These are phyloP conservation scores for Xerocomellus dryophilus DNA, from an alignment of 768 basidiomycete species.

Conservation along the genomic window DNA sequence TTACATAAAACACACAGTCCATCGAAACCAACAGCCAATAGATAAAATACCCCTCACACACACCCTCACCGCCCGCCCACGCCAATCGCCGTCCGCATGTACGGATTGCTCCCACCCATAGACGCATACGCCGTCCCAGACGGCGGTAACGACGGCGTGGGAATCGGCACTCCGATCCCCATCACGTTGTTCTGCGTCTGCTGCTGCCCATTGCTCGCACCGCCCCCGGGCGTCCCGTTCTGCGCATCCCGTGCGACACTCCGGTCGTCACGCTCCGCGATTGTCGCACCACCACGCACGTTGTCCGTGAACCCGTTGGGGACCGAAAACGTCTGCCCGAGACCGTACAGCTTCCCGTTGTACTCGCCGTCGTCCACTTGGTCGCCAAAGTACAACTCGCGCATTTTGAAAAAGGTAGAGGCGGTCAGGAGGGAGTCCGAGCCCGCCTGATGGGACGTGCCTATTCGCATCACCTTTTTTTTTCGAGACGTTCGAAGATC, in stretches of 20 bases:
- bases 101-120: constrained; percentile 58
- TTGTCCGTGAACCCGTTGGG: constrained; percentile 66
- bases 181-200: constrained; percentile 43
- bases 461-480: constrained; percentile 78
- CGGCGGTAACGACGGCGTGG: constrained; percentile 42
- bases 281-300: constrained; percentile 70
- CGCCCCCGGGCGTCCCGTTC: constrained; percentile 52
- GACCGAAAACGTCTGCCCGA: constrained; percentile 73
- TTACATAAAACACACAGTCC: constrained; percentile 33
- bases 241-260: constrained; percentile 45
- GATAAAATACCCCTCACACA: constrained; percentile 17
- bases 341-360: constrained; percentile 79
- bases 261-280: constrained; percentile 77
- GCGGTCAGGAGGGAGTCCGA: constrained; percentile 95
- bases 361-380: constrained; percentile 81
- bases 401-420: constrained; percentile 94
- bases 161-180: constrained; percentile 44
- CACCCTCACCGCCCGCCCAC: constrained; percentile 47
- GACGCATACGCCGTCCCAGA: constrained; percentile 57
- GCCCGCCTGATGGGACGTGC: constrained; percentile 91
- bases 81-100: constrained; percentile 58
- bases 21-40: constrained; percentile 12
- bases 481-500: not conserved
- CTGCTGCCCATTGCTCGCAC: constrained; percentile 19
- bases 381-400: constrained; percentile 87